Conservation (phyloP, 164 flowering plant genomes). For the Saururus chinensis region DNA sequence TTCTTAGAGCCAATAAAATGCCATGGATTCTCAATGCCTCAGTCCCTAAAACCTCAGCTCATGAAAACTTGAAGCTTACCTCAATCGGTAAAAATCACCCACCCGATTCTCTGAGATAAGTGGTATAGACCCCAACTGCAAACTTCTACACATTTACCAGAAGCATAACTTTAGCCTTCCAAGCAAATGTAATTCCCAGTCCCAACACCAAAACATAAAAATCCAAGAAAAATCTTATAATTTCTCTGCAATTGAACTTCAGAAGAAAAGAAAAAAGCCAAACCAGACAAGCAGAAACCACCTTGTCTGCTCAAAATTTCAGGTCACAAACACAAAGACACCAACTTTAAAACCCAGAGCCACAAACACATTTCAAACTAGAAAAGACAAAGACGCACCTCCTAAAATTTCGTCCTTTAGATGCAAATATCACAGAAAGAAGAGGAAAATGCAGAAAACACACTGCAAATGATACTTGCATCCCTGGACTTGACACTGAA, state of each 20-base stretch:
- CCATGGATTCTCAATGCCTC: neutral
- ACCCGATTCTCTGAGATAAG: neutral
- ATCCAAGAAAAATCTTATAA: neutral
- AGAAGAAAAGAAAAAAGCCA: too few species aligned
- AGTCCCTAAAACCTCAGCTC: conserved; percentile 2
- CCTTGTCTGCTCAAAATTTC: neutral
- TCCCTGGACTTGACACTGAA: too few species aligned
- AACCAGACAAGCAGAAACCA: neutral
- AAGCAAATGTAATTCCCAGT: neutral
- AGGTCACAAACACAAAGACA: neutral
- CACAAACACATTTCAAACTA: neutral
- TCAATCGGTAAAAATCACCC: neutral
- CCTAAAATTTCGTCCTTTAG: neutral
- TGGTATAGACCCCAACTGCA: neutral
- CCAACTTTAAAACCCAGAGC: conserved; percentile 2
- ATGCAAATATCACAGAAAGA: neutral
- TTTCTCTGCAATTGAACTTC: neutral
- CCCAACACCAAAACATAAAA: neutral
- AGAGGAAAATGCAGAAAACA: neutral
- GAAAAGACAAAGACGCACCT: conserved; percentile 2
- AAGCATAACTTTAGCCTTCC: neutral
- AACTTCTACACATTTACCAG: neutral
- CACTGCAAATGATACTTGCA: neutral
- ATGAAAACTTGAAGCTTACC: neutral
- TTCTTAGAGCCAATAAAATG: neutral